phyloP scores from a whole-genome alignment of 208 protist genomes.

The Wallacemonas rigidus region DNA sequence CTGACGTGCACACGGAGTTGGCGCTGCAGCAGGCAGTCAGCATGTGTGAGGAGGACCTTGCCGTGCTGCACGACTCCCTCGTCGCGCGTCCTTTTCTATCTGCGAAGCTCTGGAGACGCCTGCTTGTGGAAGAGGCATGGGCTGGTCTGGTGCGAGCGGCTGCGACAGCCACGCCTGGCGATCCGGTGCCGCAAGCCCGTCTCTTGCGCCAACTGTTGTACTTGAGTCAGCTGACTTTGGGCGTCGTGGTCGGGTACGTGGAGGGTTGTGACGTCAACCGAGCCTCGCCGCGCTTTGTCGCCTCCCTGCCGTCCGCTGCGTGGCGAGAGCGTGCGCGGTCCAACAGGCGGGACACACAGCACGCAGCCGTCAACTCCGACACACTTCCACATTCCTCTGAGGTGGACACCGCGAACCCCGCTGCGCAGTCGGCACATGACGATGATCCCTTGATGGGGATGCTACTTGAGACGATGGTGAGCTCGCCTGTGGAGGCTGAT shows the following conservation, averaged over 20 bases:
- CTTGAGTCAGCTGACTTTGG: slow-evolving; percentile 36
- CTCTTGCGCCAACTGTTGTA: slow-evolving; percentile 27
- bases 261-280: slow-evolving; percentile 50
- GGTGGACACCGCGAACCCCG: too few species aligned
- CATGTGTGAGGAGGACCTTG: slow-evolving; percentile 24
- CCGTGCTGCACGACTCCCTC: slow-evolving; percentile 41
- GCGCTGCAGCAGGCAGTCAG: neutral
- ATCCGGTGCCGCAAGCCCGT: slow-evolving; percentile 42
- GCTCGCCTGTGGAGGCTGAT: neutral
- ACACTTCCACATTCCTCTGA: too few species aligned
- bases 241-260: slow-evolving; percentile 62
- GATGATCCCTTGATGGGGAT: slow-evolving; percentile 40
- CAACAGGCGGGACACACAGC: too few species aligned
- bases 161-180: neutral
- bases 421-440: neutral
- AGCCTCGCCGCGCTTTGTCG: slow-evolving; percentile 77
- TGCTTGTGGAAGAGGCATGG: slow-evolving; percentile 70
- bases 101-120: slow-evolving; percentile 57
- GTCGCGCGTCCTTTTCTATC: slow-evolving; percentile 66
- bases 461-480: slow-evolving; percentile 17
- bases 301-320: slow-evolving; percentile 65
- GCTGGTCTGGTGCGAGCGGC: slow-evolving; percentile 33
- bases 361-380: too few species aligned
- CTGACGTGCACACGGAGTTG: too few species aligned
- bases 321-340: slow-evolving; percentile 8